Evolutionary conservation across 2,329 filamentous ascomycete genomes (phyloP).

Genomic region (Alternaria gaisen): DNA sequence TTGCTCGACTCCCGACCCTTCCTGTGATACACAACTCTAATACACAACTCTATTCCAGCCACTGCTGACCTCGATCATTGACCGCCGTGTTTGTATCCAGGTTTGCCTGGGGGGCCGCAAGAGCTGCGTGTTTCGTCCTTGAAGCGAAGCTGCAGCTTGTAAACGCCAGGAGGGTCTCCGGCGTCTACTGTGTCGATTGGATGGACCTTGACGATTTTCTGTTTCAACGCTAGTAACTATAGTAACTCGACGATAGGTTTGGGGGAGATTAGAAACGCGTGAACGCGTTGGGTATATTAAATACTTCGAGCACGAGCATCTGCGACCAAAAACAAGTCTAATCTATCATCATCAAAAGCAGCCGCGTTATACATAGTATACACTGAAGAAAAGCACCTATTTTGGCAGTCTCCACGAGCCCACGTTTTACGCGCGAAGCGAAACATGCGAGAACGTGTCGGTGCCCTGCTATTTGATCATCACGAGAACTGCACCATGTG

Average conservation of each 20-base stretch:
- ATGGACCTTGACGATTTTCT: not conserved
- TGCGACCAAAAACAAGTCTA: not conserved
- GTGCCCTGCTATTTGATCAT: not conserved
- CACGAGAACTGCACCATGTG: not conserved
- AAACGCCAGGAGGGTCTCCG: conserved; percentile 1
- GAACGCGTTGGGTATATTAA: conserved; percentile 1
- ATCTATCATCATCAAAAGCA: not conserved
- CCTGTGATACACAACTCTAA: not conserved
- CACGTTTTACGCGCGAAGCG: conserved; percentile 3
- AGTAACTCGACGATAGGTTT: conserved; percentile 1
- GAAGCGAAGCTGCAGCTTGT: not conserved
- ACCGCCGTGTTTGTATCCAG: not conserved
- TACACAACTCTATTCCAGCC: not conserved
- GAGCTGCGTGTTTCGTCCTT: conserved; percentile 5
- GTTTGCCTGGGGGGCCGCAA: conserved; percentile 2
- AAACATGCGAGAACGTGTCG: conserved; percentile 4
- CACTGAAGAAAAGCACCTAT: not conserved
- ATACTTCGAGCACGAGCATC: not conserved
- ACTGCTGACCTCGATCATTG: not conserved
- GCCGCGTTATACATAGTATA: not conserved
- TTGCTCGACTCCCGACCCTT: not conserved
- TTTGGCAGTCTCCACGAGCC: not conserved
- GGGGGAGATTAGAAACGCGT: conserved; percentile 3
- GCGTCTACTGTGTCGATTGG: conserved; percentile 2
- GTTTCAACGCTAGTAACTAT: conserved; percentile 1